Evolutionary conservation across 2,329 filamentous ascomycete genomes (phyloP).

Genomic region (Calonectria pseudoturangicola): DNA sequence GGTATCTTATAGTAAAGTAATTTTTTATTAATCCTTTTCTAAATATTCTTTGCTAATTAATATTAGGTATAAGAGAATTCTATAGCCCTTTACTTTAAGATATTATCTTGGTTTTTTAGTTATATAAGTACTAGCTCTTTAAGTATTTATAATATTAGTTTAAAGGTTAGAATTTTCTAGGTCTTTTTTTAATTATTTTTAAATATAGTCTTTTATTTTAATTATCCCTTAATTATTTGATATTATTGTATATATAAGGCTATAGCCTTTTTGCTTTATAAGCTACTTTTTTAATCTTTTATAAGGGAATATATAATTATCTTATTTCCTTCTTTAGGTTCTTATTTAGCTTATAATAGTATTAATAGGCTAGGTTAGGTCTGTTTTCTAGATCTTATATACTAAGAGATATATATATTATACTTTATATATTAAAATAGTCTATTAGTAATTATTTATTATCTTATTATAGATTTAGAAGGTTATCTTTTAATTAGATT

Average conservation of each 20-base stretch:
- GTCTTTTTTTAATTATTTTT: too few relatives aligned
- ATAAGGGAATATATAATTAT: background rate
- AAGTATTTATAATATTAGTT: too few relatives aligned
- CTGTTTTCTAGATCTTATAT: background rate
- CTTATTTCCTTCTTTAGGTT: background rate
- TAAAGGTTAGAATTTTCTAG: too few relatives aligned
- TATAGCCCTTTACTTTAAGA: too few relatives aligned
- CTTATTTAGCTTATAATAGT: background rate
- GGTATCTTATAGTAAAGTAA: too few relatives aligned
- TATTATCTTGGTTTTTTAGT: too few relatives aligned
- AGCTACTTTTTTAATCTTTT: background rate
- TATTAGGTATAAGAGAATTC: too few relatives aligned
- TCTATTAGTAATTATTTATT: background rate
- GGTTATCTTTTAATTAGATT: background rate
- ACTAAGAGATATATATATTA: background rate
- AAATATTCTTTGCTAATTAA: too few relatives aligned
- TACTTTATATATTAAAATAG: background rate
- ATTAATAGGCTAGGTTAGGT: background rate
- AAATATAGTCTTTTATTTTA: too few relatives aligned
- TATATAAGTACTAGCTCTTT: too few relatives aligned
- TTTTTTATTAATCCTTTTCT: too few relatives aligned
- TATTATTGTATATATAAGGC: background rate
- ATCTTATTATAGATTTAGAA: background rate
- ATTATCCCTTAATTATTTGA: background rate
- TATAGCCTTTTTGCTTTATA: background rate